Conservation (phyloP, 2,329 filamentous ascomycete genomes). For the Xylariaceae sp. region DNA sequence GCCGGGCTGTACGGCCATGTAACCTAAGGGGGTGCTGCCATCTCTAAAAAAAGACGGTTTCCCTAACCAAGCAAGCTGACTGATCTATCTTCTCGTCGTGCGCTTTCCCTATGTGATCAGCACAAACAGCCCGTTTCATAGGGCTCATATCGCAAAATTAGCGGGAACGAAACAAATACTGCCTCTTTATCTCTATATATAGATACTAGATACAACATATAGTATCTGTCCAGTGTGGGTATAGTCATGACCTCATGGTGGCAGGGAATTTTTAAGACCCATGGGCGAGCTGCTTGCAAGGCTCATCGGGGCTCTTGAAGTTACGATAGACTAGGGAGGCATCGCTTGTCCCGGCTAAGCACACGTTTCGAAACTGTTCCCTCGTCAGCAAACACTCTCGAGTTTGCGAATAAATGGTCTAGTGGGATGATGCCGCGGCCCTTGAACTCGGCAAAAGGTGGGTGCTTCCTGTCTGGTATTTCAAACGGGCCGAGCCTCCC, state of each 20-base stretch:
- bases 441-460: conserved; percentile 1
- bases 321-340: neutral
- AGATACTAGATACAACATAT: conserved; percentile 22
- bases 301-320: conserved; percentile 10
- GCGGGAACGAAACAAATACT: conserved; percentile 22
- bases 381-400: conserved; percentile 16
- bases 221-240: conserved; percentile 8
- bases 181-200: conserved; percentile 28
- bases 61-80: conserved; percentile 7
- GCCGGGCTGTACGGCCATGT: conserved; percentile 22
- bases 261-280: conserved; percentile 17
- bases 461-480: conserved; percentile 8
- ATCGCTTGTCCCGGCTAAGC: conserved; percentile 15
- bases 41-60: conserved; percentile 26
- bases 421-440: conserved; percentile 4
- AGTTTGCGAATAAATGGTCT: neutral
- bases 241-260: conserved; percentile 5
- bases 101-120: neutral
- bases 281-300: conserved; percentile 17
- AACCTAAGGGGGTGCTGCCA: conserved; percentile 15
- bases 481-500: conserved; percentile 19
- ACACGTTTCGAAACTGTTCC: neutral
- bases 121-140: conserved; percentile 2
- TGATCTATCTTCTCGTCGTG: conserved; percentile 16
- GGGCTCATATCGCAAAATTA: conserved; percentile 14